Evolutionary conservation across 495 filamentous ascomycete genomes (phyloP), one percentile per base, ranked within the genome.

Genomic region (Hypoxylon rickii): DNA sequence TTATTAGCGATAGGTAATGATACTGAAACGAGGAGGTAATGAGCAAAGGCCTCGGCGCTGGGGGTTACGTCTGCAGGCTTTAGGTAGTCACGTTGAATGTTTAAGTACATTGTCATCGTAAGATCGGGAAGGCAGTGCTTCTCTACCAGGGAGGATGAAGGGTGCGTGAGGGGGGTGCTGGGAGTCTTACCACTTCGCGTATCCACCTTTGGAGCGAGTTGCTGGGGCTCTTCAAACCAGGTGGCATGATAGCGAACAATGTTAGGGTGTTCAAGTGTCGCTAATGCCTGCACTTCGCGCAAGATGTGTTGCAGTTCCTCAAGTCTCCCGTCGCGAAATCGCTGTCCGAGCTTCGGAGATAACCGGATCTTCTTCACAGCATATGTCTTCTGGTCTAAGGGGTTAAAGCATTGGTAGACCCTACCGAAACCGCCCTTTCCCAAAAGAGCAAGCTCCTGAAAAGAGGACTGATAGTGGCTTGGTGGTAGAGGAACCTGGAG

Each of bases 321-420:
- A 42, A 77, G 63, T 18, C 68, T 75, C 5, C 79, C 78, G 44
- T 68, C 70, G 18, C 77, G 76, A 37, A 81, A 58, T 48, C 77
- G 75, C 24, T 73, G 74, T 12, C 79, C 71, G 1, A 78, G 70
- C 49, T 62, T 71, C 29, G 77, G 72, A 22, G 76, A 77, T 6
- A 83, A 63, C 11, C 75, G 75, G 7, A 83, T 80, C 51, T 80
- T 83, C 60, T 83, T 83, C 36, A 83, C 71, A 0, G 80, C 80
- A 52, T 83, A 83, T 26, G 70, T 70, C 42, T 76, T 76, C 3
- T 73, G 75, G 44, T 83, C 80, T 4, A 83, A 70, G 22, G 77
- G 72, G 40, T 81, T 80, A 19, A 66, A 77, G 48, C 77, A 80
- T 26, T 76, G 73, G 45, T 81, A 82, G 1, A 83, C 80, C 39